Base-by-base conservation (phyloP, 2,329 filamentous ascomycete species). In the Paraconiothyrium sp. region DNA sequence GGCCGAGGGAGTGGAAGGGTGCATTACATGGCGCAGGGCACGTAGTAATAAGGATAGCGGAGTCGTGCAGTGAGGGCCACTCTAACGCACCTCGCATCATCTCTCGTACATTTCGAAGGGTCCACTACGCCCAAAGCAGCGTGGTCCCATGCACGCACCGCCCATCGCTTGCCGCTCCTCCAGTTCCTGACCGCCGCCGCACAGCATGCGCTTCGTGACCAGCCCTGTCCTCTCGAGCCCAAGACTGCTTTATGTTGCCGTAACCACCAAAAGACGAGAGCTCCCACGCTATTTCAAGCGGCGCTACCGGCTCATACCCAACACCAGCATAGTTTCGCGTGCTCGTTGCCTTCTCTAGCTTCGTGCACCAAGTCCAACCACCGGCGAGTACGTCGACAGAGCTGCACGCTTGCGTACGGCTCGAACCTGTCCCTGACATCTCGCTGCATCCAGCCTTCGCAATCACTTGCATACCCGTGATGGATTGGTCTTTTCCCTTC, bases 111-210 rank as follows among this genome's bases (percentile, higher is more conserved):
- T 41, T 41, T n/a, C 39, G 7, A 41, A 16, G 13, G 5, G 37
- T 16, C 9, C 14, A 32, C 51, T 43, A 13, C 22, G 0, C 35
- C 51, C 58, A 30, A 52, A 58, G 3, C 46, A 35, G 49, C 9
- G 27, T 52, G 57, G 46, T 27, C 32, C 39, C 49, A 50, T 54
- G 39, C 50, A 20, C 49, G 30, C 30, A 6, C 27, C 24, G 27
- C 24, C 50, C 43, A 27, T 57, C 16, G 59, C 59, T 63, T 32
- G 63, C 41, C 59, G 14, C 49, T 22, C 20, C 34, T 39, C 32
- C 61, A 44, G 59, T 60, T 59, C 57, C 61, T 66, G 64, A 49
- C 55, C 50, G 49, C 46, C 46, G 44, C 22, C 48, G 61, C 58
- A 43, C 54, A 61, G 51, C 55, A 52, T 48, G 43, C 32, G 37